phyloP scores from a whole-genome alignment of 495 filamentous ascomycete species.

The Podospora australis region DNA sequence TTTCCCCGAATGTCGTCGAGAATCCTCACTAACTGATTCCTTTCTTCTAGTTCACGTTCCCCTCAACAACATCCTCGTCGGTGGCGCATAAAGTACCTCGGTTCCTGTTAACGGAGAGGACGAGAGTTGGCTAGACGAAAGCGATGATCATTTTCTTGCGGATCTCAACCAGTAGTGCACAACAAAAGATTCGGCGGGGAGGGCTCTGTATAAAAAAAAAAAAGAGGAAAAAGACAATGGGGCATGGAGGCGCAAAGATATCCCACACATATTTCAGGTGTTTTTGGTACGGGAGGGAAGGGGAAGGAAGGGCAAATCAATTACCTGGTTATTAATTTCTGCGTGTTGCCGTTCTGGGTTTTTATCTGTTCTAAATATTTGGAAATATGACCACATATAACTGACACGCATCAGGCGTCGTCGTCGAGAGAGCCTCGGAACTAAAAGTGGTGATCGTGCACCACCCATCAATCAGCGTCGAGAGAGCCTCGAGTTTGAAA shows the following conservation, averaged over 20 bases:
- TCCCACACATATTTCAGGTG: conserved; percentile 3
- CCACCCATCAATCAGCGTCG: too few relatives aligned
- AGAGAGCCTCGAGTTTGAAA: too few relatives aligned
- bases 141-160: neutral
- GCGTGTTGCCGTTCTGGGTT: neutral
- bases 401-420: too few relatives aligned
- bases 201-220: neutral
- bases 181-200: too few relatives aligned
- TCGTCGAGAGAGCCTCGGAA: too few relatives aligned
- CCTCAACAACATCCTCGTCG: conserved; percentile 43
- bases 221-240: neutral
- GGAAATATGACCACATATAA: too few relatives aligned
- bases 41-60: conserved; percentile 27
- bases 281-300: neutral
- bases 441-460: too few relatives aligned
- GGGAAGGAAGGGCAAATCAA: neutral
- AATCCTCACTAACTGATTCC: neutral
- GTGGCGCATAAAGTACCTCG: conserved; percentile 40
- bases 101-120: too few relatives aligned
- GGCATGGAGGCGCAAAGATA: conserved; percentile 3
- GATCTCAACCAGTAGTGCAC: too few relatives aligned
- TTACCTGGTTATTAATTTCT: conserved; percentile 2
- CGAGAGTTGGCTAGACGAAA: neutral
- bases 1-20: neutral
- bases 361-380: neutral